Percentiles rank a stretch among this genome's conserved stretches.
Conservation (phyloP, 1,139 yeast genomes). For the Yamadazyma taylorii region DNA sequence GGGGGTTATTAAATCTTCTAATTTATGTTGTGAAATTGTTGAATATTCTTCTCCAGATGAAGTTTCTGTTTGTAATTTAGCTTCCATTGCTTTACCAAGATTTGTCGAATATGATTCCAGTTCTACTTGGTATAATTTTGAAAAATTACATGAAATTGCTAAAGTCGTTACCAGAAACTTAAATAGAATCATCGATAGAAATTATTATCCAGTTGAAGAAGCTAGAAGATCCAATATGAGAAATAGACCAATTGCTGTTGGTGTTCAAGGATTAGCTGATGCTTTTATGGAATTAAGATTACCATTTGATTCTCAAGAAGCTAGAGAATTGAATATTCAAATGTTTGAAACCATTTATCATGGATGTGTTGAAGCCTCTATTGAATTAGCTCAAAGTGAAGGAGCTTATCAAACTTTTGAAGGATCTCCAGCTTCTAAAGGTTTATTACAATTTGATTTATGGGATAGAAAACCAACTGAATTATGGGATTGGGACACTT, state of each 20-base stretch:
- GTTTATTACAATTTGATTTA: conserved; percentile 54
- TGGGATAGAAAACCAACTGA: conserved; percentile 61
- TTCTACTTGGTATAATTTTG: conserved; percentile 50
- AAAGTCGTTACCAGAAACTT: conserved; percentile 56
- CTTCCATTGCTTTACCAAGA: conserved; percentile 81
- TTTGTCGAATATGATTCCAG: conserved; percentile 49
- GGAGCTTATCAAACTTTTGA: conserved; percentile 50
- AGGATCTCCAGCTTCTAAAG: conserved; percentile 63
- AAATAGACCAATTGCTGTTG: conserved; percentile 62
- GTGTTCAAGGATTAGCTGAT: conserved; percentile 66
- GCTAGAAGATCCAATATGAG: conserved; percentile 54
- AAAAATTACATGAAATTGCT: conserved; percentile 52
- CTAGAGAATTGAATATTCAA: conserved; percentile 55
- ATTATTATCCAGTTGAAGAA: conserved; percentile 55
- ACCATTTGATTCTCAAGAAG: conserved; percentile 59
- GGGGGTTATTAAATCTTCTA: conserved; percentile 85
- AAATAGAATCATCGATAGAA: conserved; percentile 57
- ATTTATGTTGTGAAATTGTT: conserved; percentile 87
- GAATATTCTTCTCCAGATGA: conserved; percentile 87
- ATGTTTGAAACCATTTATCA: conserved; percentile 63
- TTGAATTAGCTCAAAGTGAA: conserved; percentile 50
- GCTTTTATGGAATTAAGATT: conserved; percentile 55
- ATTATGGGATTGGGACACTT: conserved; percentile 56
- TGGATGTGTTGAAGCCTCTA: conserved; percentile 56
- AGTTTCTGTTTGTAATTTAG: conserved; percentile 89